Conservation (phyloP, 2,329 filamentous ascomycete genomes). For the Fusarium euwallaceae region DNA sequence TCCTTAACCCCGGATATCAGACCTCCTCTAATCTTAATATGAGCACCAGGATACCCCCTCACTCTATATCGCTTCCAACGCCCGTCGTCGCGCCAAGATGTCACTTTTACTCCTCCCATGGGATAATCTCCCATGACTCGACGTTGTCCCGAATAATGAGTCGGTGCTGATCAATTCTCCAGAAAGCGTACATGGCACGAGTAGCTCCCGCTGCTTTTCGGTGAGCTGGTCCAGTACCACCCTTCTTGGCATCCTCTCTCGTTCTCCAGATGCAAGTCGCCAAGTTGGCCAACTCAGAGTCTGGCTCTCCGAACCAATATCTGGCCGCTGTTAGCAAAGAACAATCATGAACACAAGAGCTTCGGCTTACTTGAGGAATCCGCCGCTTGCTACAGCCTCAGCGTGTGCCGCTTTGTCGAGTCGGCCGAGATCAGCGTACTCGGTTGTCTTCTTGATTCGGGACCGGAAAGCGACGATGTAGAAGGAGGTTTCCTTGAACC, state of each 20-base stretch:
- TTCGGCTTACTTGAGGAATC: slow-evolving; percentile 78
- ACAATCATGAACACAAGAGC: neutral
- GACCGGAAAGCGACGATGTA: slow-evolving; percentile 90
- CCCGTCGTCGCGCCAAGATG: neutral
- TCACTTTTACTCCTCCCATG: slow-evolving; percentile 61
- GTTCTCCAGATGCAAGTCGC: slow-evolving; percentile 82
- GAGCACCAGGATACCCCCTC: neutral
- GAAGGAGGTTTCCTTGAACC: slow-evolving; percentile 75
- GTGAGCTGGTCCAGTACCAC: slow-evolving; percentile 71
- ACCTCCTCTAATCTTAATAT: neutral
- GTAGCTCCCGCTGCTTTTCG: slow-evolving; percentile 74
- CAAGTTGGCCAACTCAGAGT: slow-evolving; percentile 79
- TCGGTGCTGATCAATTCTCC: slow-evolving; percentile 77
- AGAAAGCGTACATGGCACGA: slow-evolving; percentile 74
- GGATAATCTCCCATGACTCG: slow-evolving; percentile 71
- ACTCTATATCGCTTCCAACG: neutral
- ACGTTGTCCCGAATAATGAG: slow-evolving; percentile 77
- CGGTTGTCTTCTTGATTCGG: slow-evolving; percentile 74
- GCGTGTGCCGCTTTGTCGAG: slow-evolving; percentile 84
- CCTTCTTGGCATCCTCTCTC: slow-evolving; percentile 69
- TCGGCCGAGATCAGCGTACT: slow-evolving; percentile 75
- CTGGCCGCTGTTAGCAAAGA: slow-evolving; percentile 53
- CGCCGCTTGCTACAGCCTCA: slow-evolving; percentile 83
- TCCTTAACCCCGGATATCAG: neutral
- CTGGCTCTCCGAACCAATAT: slow-evolving; percentile 89